phyloP scores from a whole-genome alignment of 1,139 yeast genomes.

The Suhomyces atakaporum region DNA sequence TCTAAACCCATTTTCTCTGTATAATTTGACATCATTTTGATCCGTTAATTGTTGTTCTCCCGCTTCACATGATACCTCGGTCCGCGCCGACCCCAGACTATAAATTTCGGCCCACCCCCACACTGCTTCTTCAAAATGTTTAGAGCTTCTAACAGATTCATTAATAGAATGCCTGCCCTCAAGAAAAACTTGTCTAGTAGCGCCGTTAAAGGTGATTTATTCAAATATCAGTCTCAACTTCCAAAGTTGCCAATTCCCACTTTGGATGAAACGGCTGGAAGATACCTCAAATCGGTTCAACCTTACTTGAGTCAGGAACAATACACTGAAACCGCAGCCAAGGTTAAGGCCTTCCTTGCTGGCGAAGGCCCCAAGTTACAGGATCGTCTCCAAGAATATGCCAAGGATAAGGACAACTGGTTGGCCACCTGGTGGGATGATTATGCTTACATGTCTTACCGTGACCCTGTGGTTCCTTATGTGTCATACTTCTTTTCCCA shows the following conservation, averaged over 20 bases:
- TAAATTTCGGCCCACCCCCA: slow-evolving; percentile 1
- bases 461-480: slow-evolving; percentile 92
- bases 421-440: slow-evolving; percentile 92
- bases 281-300: slow-evolving; percentile 70
- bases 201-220: slow-evolving; percentile 65
- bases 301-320: slow-evolving; percentile 63
- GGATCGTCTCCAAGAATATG: slow-evolving; percentile 58
- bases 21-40: no score
- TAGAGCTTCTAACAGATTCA: slow-evolving; percentile 10
- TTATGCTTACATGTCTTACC: slow-evolving; percentile 85
- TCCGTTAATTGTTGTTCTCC: no score
- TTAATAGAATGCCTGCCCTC: slow-evolving; percentile 14
- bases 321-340: slow-evolving; percentile 54
- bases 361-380: slow-evolving; percentile 75
- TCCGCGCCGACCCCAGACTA: slow-evolving; percentile 7
- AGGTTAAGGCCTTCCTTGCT: slow-evolving; percentile 68
- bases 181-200: slow-evolving; percentile 31
- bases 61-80: neutral
- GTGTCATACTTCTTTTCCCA: slow-evolving; percentile 90
- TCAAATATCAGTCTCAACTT: slow-evolving; percentile 68
- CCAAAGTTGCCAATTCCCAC: slow-evolving; percentile 90
- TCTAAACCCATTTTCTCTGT: no score
- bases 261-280: slow-evolving; percentile 66
- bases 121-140: slow-evolving; percentile 7
- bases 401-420: slow-evolving; percentile 79